These are phyloP conservation scores for Vanderwaltozyma polyspora DNA, from an alignment of 805 yeast genomes.

Conservation along the genomic window DNA sequence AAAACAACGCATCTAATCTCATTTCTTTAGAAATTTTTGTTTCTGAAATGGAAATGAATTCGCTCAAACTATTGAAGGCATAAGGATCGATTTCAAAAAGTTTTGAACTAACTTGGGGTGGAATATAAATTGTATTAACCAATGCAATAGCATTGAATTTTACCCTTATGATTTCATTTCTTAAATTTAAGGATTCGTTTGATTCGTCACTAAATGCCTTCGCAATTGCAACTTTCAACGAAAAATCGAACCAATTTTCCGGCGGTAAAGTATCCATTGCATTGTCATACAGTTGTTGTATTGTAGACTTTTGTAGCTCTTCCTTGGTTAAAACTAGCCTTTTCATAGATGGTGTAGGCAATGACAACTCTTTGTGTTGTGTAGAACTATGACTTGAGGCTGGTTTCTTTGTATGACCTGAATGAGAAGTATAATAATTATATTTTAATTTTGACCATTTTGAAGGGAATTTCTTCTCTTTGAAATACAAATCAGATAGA, in stretches of 20 bases:
- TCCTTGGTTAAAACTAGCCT: conserved; percentile 44
- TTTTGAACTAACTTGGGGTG: conserved; percentile 49
- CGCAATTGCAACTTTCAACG: conserved; percentile 49
- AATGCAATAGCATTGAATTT: conserved; percentile 62
- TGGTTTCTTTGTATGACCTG: conserved; percentile 5
- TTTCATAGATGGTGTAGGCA: conserved; percentile 27
- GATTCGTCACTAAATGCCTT: conserved; percentile 59
- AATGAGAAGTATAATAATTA: conserved; percentile 35
- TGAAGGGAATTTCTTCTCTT: conserved; percentile 36
- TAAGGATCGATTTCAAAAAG: conserved; percentile 66
- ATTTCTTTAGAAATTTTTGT: conserved; percentile 41
- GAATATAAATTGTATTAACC: conserved; percentile 43
- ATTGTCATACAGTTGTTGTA: conserved; percentile 53
- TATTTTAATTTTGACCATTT: conserved; percentile 48
- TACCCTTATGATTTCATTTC: conserved; percentile 48
- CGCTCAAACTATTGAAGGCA: conserved; percentile 56
- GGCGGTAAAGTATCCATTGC: conserved; percentile 49
- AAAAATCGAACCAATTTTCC: conserved; percentile 53
- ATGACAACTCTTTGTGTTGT: conserved; percentile 24
- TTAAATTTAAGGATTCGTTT: conserved; percentile 39
- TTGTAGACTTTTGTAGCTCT: conserved; percentile 40
- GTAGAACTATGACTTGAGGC: conserved; percentile 1
- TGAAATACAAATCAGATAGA: conserved; percentile 36
- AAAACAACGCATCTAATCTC: conserved; percentile 48
- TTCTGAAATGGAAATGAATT: conserved; percentile 56